Evolutionary conservation across 169 alveolate species (phyloP), one percentile per base, ranked within the genome.

Genomic region (Theileria equi): DNA sequence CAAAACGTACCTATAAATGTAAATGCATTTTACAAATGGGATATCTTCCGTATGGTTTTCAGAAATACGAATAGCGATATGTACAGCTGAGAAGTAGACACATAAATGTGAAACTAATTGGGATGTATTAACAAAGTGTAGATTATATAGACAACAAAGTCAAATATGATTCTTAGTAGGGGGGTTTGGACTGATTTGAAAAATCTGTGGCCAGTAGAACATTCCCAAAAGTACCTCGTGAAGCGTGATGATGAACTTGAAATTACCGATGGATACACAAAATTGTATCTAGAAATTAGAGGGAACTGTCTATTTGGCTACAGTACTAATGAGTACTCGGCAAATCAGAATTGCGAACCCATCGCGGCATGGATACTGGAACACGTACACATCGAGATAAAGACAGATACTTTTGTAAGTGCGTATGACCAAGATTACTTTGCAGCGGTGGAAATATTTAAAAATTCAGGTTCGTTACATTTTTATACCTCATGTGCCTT

Each of bases 291-390:
- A 23, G 73, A 74, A 47, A 64, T 61, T 17, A 50, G 84, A 23
- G 84, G 84, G 8, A 74, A 74, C 29, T 68, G 73, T 29, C 34
- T 74, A 35, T 74, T 74, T 26, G 32, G 54, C 61, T 64, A 29
- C 50, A 73, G 65, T 21, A 48, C 74, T 11, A 45, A 8, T 26
- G 70, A 45, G n/a, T 17, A 48, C 4, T 40, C 28, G 32, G 29
- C 21, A 36, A 60, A 55, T 2, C 66, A 34, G 38, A 48, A 36
- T 19, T 11, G 59, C 29, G 61, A 53, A 52, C 84, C 84, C 8
- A 60, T 25, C 25, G 43, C 52, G 73, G 84, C 73, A 8, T 74
- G 84, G 84, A 29, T 74, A 10, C 59, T 74, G 36, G 84, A 74
- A 34, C 80, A 74, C 54, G 66, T 58, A 23, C 25, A 36, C 49